Evolutionary conservation across 371 early-diverging fungal genomes (phyloP), one percentile per base, ranked within the genome.

Genomic region (Mucor piriformis): DNA sequence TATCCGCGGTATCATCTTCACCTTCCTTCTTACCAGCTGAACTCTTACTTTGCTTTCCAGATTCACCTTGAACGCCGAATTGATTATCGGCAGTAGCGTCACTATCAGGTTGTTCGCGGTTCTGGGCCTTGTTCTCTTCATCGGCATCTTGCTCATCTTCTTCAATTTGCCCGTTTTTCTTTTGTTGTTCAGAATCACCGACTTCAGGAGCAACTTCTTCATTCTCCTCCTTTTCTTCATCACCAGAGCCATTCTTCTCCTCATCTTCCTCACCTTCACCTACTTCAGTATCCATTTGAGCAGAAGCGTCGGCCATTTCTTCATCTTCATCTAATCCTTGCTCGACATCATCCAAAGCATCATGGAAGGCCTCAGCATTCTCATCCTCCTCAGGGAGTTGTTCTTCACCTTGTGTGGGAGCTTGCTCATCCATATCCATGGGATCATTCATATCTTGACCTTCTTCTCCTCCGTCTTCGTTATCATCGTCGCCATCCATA

Each of bases 21-120:
- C 71, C 80, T 56, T 83, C 82, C 16, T 81, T 67, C 60, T 81
- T 76, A 27, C 83, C 82, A 46, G 72, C 67, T 37, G 77, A 72
- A 34, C 79, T 78, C 53, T 75, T 66, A 51, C 79, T 82, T 15
- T 81, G 77, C 47, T 83, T 80, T 42, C 86, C 88, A 24, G 83
- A 70, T 51, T 84, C 82, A 15, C 87, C 86, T 61, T 88, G 84
- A 1, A 88, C 84, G 44, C 89, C 90, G 75, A 88, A 86, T 54
- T 87, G 85, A 57, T 83, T 76, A 50, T 81, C 82, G 34, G 83
- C 83, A 25, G 72, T 67, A 6, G 77, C 74, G 44, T 85, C 81
- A 53, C 76, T 74, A 35, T 79, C 74, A 10, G 86, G 79, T 44
- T 74, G 77, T 48, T 80, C 80, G 11, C 72, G 71, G 47, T 74